A percentile compares a stretch with the other conserved stretches of the same genome.
Evolutionary conservation across 2,329 filamentous ascomycete species (phyloP).

Genomic region (Fusarium napiforme): DNA sequence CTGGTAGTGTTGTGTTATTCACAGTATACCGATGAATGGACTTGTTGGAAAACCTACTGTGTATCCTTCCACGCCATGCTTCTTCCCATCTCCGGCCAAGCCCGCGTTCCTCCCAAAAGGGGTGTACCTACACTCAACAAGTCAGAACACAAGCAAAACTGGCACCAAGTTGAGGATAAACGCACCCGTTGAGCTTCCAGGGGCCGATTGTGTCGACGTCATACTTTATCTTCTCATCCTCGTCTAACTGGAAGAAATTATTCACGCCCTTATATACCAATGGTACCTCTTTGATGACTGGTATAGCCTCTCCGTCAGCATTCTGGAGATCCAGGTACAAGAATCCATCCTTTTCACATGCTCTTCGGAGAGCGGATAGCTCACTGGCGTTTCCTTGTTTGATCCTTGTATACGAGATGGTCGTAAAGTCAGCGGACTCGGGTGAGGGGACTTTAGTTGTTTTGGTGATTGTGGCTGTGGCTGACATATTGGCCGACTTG

Average conservation of each 20-base stretch:
- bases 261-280: neutral
- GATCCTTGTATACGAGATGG: neutral
- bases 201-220: neutral
- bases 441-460: neutral
- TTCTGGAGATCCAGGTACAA: neutral
- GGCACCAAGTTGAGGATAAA: neutral
- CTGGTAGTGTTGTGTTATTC: neutral
- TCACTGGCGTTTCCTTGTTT: neutral
- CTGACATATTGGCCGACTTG: neutral
- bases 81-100: neutral
- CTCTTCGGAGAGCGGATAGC: neutral
- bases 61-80: neutral
- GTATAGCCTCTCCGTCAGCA: neutral
- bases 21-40: fast-evolving
- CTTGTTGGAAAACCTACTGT: neutral
- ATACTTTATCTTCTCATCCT: neutral
- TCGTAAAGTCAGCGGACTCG: neutral
- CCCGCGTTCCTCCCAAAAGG: neutral
- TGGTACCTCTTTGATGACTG: neutral
- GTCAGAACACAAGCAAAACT: neutral
- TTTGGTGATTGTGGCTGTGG: neutral
- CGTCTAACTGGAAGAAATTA: neutral
- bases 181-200: neutral
- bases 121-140: neutral
- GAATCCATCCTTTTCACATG: neutral